Evolutionary conservation across 2,329 filamentous ascomycete genomes (phyloP), one percentile per base, ranked within the genome.

Genomic region (Ophiobolus disseminans): DNA sequence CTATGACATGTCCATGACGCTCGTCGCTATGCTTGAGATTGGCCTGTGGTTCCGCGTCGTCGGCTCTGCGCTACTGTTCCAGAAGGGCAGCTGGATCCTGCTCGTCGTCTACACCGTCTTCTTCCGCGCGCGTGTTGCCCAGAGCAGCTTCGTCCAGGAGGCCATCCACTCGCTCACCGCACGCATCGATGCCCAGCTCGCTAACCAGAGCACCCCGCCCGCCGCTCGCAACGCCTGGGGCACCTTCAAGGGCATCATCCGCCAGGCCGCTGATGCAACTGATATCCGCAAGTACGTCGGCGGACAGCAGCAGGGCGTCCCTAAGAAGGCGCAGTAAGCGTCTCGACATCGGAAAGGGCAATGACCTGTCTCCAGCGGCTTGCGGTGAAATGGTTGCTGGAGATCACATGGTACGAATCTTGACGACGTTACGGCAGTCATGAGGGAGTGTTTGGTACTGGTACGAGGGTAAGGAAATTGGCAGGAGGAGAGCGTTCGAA

Each of bases 1-100:
- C 84, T 99, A 99, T 73, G 94, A 99, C 73, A 79, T 85, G 53
- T 96, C 91, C 75, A 99, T 99, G 94, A 90, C 89, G 48, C 80
- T 97, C 53, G 94, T 99, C 23, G 89, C 93, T 28, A 80, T 82
- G 37, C 89, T 99, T 50, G 94, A 99, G 79, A 90, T 97, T 61
- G 77, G 84, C 31, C 85, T 97, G 51, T 95, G 92, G 87, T 79
- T 89, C 75, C 91, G 94, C 68, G 79, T 99, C 45, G 70, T 95
- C 39, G 76, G 91, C 45, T 88, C 90, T 23, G 90, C 91, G 54
- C 77, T 97, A 56, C 80, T 95, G 62, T 97, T 97, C 84, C 86
- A 87, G 78, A 90, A 88, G 74, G 88, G 91, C 62, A 94, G 90
- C 56, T 97, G 93, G 91, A 86, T 97, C 68, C 81, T 97, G 42